Conservation (phyloP, 2,329 filamentous ascomycete genomes). For the Magnaporthiopsis rhizophila region DNA sequence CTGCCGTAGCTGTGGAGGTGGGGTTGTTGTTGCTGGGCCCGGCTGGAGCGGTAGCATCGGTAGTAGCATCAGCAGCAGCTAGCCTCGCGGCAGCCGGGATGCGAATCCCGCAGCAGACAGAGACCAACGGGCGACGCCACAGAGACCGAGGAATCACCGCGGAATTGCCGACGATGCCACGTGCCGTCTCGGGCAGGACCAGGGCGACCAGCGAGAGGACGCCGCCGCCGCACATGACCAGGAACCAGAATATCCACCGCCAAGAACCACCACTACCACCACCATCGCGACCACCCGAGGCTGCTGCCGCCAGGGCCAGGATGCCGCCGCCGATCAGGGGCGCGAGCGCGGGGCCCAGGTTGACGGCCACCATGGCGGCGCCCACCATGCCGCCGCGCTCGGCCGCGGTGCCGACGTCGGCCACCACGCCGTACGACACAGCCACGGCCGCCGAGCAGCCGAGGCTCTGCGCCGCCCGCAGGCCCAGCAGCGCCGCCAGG, state of each 20-base stretch:
- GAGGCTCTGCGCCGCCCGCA: slow-evolving; percentile 41
- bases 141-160: slow-evolving; percentile 29
- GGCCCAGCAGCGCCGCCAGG: slow-evolving; percentile 35
- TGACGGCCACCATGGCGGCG: slow-evolving; percentile 32
- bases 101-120: neutral
- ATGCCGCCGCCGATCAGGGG: slow-evolving; percentile 31
- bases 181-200: slow-evolving; percentile 46
- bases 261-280: slow-evolving; percentile 26
- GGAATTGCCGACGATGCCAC: slow-evolving; percentile 39
- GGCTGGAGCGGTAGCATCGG: too few species aligned
- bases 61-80: too few species aligned
- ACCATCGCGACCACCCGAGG: slow-evolving; percentile 15
- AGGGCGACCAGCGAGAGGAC: slow-evolving; percentile 29
- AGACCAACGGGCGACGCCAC: neutral
- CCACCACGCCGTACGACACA: slow-evolving; percentile 4
- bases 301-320: neutral
- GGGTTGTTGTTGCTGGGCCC: too few species aligned
- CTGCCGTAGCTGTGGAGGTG: too few species aligned
- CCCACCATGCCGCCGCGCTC: slow-evolving; percentile 50
- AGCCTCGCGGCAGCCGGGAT: neutral
- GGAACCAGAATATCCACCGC: slow-evolving; percentile 48
- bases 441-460: slow-evolving; percentile 21
- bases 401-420: slow-evolving; percentile 44
- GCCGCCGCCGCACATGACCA: slow-evolving; percentile 33
- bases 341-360: slow-evolving; percentile 32